A percentile compares a stretch with the other conserved stretches of the same genome.
Conservation (phyloP, 2,329 filamentous ascomycete species). For the Exophiala xenobiotica region DNA sequence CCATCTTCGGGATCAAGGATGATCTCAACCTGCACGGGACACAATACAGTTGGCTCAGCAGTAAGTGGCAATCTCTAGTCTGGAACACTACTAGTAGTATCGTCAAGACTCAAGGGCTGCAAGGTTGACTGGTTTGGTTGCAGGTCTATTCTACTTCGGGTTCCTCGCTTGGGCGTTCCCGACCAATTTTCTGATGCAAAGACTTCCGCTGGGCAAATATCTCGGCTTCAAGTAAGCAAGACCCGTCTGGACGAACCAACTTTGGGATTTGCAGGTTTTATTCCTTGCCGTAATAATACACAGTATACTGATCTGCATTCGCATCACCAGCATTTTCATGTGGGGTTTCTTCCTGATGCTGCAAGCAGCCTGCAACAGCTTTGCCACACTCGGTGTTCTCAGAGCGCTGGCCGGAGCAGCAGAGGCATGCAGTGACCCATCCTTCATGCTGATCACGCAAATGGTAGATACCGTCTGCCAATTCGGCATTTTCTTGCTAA, state of each 20-base stretch:
- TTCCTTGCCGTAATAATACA: constrained; percentile 38
- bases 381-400: constrained; percentile 55
- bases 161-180: constrained; percentile 64
- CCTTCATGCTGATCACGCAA: constrained; percentile 40
- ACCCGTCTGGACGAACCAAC: no score
- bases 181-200: constrained; percentile 64
- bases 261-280: constrained; percentile 39
- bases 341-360: constrained; percentile 53
- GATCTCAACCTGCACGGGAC: constrained; percentile 51
- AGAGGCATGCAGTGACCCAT: constrained; percentile 56
- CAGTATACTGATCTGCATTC: constrained; percentile 9
- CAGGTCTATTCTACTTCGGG: constrained; percentile 46
- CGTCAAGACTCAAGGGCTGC: constrained; percentile 51
- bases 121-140: background rate
- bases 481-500: background rate
- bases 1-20: constrained; percentile 63
- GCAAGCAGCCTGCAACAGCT: constrained; percentile 56
- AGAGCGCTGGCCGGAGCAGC: constrained; percentile 55
- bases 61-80: constrained; percentile 49
- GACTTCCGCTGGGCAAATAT: constrained; percentile 65
- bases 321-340: constrained; percentile 29
- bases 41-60: constrained; percentile 47
- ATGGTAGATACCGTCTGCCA: constrained; percentile 35
- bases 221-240: constrained; percentile 47
- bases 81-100: constrained; percentile 53